Evolutionary conservation across 192 early-diverging fungal genomes (phyloP).

Genomic region (Podila clonocystis): DNA sequence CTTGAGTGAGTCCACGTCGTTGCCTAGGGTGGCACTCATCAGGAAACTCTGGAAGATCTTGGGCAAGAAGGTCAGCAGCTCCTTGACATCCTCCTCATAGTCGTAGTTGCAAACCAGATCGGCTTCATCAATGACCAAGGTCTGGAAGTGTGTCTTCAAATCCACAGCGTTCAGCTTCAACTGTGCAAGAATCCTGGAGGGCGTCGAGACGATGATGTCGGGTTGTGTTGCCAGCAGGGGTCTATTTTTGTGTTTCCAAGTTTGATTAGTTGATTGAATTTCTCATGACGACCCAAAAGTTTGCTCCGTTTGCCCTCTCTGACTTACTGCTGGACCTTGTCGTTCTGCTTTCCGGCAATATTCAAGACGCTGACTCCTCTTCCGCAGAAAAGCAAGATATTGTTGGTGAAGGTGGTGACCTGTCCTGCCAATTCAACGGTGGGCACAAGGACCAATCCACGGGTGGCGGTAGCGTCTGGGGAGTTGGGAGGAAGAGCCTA

Average conservation of each 20-base stretch:
- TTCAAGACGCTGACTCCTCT: slow-evolving; percentile 71
- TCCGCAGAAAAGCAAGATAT: slow-evolving; percentile 80
- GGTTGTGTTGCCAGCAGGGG: slow-evolving; percentile 84
- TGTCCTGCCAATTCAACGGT: slow-evolving; percentile 97
- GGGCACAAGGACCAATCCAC: slow-evolving; percentile 88
- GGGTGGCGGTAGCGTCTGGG: slow-evolving; percentile 47
- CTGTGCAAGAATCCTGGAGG: slow-evolving; percentile 82
- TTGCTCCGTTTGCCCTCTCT: too few relatives aligned
- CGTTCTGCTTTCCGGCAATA: slow-evolving; percentile 64
- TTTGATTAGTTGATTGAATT: not conserved
- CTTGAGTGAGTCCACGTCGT: slow-evolving; percentile 90
- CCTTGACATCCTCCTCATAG: slow-evolving; percentile 88
- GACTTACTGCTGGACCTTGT: slow-evolving; percentile 65
- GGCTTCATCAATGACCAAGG: slow-evolving; percentile 96
- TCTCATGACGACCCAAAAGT: not conserved
- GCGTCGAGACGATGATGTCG: slow-evolving; percentile 91
- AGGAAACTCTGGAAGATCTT: slow-evolving; percentile 93
- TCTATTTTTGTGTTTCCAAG: slow-evolving; percentile 38
- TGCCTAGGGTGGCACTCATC: slow-evolving; percentile 92
- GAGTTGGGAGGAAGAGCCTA: slow-evolving; percentile 51
- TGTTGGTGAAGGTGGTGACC: slow-evolving; percentile 79
- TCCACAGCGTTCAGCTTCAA: slow-evolving; percentile 65
- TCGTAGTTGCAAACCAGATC: slow-evolving; percentile 96
- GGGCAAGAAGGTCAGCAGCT: slow-evolving; percentile 78
- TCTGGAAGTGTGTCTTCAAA: slow-evolving; percentile 61